phyloP scores from a whole-genome alignment of 345 rosid genomes.

The Citrus reticulata region DNA sequence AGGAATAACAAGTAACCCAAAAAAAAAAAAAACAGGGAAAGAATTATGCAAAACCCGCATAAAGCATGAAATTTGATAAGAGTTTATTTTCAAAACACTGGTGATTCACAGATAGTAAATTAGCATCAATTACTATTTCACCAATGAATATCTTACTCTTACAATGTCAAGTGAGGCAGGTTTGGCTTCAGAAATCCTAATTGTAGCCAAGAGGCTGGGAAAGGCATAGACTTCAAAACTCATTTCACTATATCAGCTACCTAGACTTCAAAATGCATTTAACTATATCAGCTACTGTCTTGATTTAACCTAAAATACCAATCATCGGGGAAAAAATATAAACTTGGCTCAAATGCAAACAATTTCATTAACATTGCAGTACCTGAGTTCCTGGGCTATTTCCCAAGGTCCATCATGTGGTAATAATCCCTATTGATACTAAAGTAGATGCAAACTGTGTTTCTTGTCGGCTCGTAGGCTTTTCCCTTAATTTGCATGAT shows the following conservation, averaged over 20 bases:
- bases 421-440: not conserved
- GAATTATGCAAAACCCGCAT: not conserved
- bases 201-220: not conserved
- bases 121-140: not conserved
- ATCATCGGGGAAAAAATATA: not conserved
- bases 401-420: not conserved
- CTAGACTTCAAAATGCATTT: not conserved
- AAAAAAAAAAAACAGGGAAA: not conserved
- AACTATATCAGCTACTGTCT: not conserved
- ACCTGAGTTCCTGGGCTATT: not conserved
- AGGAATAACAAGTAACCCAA: conserved; percentile 2
- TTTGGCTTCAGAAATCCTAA: not conserved
- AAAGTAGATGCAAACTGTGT: not conserved
- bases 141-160: not conserved
- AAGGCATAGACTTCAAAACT: not conserved
- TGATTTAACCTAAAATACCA: not conserved
- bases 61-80: not conserved
- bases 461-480: not conserved
- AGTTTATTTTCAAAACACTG: not conserved
- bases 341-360: not conserved
- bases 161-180: not conserved
- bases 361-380: not conserved
- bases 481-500: not conserved
- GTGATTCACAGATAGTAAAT: not conserved
- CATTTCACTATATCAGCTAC: not conserved